Conservation (phyloP, 1,284 basidiomycete genomes). For the Phlebopus sp. region DNA sequence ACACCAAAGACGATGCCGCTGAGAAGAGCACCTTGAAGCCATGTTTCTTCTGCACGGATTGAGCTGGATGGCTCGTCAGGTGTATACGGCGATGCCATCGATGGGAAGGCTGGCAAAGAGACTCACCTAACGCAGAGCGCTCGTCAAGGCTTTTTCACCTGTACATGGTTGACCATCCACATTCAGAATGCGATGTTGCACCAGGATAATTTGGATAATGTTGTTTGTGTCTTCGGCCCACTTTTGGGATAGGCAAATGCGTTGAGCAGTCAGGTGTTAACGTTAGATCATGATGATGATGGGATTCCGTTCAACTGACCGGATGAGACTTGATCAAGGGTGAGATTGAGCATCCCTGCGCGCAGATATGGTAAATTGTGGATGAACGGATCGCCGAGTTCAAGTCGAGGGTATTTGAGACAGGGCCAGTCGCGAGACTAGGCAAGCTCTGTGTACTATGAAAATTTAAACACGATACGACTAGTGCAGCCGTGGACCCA, state of each 20-base stretch:
- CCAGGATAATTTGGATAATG: not conserved
- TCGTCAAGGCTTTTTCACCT: not conserved
- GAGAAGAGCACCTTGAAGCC: conserved; percentile 27
- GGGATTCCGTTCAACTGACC: not conserved
- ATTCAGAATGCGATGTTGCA: not conserved
- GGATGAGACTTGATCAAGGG: no score
- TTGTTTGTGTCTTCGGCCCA: not conserved
- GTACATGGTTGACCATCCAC: not conserved
- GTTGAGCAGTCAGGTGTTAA: not conserved
- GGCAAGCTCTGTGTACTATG: no score
- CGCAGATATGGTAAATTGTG: no score
- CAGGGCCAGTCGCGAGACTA: no score
- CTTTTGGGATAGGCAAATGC: not conserved
- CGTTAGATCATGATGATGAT: not conserved
- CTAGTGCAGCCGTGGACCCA: no score
- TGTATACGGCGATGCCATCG: not conserved
- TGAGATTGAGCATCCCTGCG: no score
- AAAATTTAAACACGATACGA: no score
- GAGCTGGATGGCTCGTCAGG: conserved; percentile 5
- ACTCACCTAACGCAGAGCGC: not conserved
- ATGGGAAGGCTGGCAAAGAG: not conserved
- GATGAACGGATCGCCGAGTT: no score
- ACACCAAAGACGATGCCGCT: conserved; percentile 21
- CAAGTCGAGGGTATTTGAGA: no score
- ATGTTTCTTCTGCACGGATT: conserved; percentile 14